Base-by-base conservation (phyloP, 2,329 filamentous ascomycete genomes). In the Penicillium capsulatum region DNA sequence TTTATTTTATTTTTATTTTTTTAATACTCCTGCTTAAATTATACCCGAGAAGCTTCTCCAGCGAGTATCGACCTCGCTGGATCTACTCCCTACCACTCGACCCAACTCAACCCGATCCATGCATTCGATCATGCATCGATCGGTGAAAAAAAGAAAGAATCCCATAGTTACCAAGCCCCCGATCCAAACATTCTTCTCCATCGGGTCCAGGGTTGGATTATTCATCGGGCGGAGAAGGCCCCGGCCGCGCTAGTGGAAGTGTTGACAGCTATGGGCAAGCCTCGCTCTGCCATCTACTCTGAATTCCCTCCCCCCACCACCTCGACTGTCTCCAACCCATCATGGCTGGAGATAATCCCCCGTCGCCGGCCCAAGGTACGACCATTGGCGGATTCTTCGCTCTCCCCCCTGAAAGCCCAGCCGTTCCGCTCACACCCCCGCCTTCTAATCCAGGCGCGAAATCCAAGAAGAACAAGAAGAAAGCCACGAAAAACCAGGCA, bases 401-500 rank as follows among this genome's bases (percentile, higher is more conserved):
- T 33, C 30, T 32, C 10, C 35, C 32, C 17, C 10, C 22, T 40
- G 36, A 34, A 4, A 11, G 24, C 36, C n/a, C 27, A n/a, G n/a
- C n/a, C 16, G 31, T 40, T 29, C 35, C 27, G 32, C 47, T 52
- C 37, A 54, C 41, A 36, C 42, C 44, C 42, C 42, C 41, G 36
- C 15, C 39, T 17, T 16, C 16, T 47, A 54, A 44, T 8, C 28
- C 48, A 70, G 67, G 64, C 53, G 55, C 66, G 36, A 79, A 70
- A 56, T 73, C 74, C 56, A 79, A 76, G 66, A 77, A 72, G 58
- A 76, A 70, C 61, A 78, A 74, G 59, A 76, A 75, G 67, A 79
- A 76, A 64, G 66, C 65, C 48, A 62, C 62, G 42, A 76, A 73
- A 55, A 53, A 55, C 14, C 66, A 69, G 42, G 48, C 53, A 14